Conservation (phyloP, 1,284 basidiomycete genomes). For the Heterobasidion annosum region DNA sequence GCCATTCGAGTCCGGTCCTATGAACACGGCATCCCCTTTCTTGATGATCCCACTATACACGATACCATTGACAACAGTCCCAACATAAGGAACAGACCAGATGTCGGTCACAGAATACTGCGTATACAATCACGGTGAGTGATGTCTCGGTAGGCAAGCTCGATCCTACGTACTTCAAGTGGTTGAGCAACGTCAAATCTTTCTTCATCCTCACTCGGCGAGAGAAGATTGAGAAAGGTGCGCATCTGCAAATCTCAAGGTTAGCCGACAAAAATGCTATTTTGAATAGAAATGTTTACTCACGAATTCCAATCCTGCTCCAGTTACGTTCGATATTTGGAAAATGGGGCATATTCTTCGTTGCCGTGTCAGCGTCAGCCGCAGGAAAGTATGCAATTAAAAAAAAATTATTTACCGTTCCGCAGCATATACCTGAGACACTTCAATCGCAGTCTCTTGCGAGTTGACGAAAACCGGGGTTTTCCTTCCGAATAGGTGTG, state of each 20-base stretch:
- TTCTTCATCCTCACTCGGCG: constrained; percentile 77
- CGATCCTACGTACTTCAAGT: constrained; percentile 53
- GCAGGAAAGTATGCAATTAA: constrained; percentile 1
- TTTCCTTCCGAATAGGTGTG: constrained; percentile 38
- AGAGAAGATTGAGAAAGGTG: constrained; percentile 80
- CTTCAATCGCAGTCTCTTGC: constrained; percentile 68
- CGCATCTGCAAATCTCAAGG: constrained; percentile 40
- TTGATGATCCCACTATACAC: constrained; percentile 72
- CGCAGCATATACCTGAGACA: constrained; percentile 64
- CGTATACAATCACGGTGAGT: not conserved
- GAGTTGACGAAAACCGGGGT: constrained; percentile 72
- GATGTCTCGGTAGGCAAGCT: not conserved
- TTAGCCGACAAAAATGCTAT: not conserved
- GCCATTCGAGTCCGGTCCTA: constrained; percentile 93
- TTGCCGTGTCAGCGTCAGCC: not conserved
- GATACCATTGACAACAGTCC: constrained; percentile 93
- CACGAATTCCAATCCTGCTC: constrained; percentile 79
- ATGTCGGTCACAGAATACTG: constrained; percentile 80
- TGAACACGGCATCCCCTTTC: constrained; percentile 74
- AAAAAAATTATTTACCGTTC: constrained; percentile 54
- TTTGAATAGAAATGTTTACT: constrained; percentile 12
- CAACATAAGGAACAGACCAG: constrained; percentile 87
- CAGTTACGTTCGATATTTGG: constrained; percentile 92
- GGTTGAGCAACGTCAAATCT: constrained; percentile 82
- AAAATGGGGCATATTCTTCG: constrained; percentile 86